phyloP scores from a whole-genome alignment of 768 basidiomycete species.

The Termitomyces sp. region DNA sequence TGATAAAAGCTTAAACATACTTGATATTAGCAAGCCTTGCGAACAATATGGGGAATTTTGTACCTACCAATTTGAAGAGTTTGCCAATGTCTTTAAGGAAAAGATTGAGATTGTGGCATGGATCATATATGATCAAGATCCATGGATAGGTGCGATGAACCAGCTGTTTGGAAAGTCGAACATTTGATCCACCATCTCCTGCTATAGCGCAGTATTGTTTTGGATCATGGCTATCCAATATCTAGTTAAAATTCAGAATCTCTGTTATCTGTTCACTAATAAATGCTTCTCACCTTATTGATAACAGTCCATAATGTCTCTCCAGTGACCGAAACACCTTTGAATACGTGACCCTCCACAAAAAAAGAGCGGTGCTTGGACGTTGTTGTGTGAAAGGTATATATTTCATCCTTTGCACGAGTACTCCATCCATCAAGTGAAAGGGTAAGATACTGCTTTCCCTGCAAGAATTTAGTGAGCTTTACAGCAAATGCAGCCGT shows the following conservation, averaged over 20 bases:
- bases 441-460: neutral
- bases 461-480: neutral
- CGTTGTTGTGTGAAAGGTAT: neutral
- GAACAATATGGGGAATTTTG: no score
- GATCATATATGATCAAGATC: neutral
- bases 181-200: neutral
- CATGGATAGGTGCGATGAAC: neutral
- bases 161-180: neutral
- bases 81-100: conserved; percentile 25
- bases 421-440: neutral
- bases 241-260: no score
- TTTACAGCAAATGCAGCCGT: neutral
- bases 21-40: neutral
- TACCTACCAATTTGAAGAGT: neutral
- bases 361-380: neutral
- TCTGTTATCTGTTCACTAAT: no score
- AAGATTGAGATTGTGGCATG: conserved; percentile 18
- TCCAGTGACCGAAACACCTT: neutral
- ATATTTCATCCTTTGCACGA: neutral
- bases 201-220: neutral
- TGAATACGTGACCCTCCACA: neutral
- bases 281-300: no score
- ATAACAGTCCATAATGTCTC: no score
- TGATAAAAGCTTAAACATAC: neutral
- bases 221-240: neutral